A percentile compares a stretch with the other conserved stretches of the same genome.
Evolutionary conservation across 768 basidiomycete species (phyloP).

Genomic region (Strobilomyces echinocephalus): DNA sequence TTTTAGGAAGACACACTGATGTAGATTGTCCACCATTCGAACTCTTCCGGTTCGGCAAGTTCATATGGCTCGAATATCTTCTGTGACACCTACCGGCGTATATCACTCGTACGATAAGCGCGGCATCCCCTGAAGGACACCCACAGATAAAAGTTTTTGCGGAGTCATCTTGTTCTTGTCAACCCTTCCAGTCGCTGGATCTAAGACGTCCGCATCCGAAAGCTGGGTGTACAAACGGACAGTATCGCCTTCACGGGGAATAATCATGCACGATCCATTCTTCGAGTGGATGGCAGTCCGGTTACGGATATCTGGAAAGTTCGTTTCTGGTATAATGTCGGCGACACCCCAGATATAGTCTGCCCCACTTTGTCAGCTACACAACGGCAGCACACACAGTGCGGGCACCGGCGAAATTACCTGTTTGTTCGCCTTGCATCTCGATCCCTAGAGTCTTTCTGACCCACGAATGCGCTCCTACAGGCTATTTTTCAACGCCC

Average conservation of each 20-base stretch:
- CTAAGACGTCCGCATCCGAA: constrained; percentile 42
- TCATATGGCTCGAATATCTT: constrained; percentile 54
- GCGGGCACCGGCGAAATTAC: constrained; percentile 13
- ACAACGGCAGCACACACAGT: not conserved
- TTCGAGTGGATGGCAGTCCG: constrained; percentile 62
- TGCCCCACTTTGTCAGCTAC: constrained; percentile 21
- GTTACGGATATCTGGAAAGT: constrained; percentile 75
- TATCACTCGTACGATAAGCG: not conserved
- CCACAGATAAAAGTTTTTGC: constrained; percentile 49
- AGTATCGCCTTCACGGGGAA: constrained; percentile 66
- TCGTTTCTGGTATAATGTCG: constrained; percentile 63
- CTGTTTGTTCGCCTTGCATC: constrained; percentile 49
- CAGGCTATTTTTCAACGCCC: not conserved
- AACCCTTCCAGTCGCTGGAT: constrained; percentile 44
- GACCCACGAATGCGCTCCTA: constrained; percentile 46
- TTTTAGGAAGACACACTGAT: constrained; percentile 41
- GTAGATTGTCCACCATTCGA: constrained; percentile 75
- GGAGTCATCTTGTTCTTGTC: constrained; percentile 51
- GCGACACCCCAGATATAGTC: constrained; percentile 83
- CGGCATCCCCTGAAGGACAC: not conserved
- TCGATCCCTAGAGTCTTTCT: constrained; percentile 39
- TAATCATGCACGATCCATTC: constrained; percentile 65
- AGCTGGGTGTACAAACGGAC: constrained; percentile 72
- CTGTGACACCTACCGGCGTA: constrained; percentile 42
- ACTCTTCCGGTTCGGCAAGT: constrained; percentile 42